phyloP scores from a whole-genome alignment of 2,329 filamentous ascomycete genomes.

The Xylariales sp. region DNA sequence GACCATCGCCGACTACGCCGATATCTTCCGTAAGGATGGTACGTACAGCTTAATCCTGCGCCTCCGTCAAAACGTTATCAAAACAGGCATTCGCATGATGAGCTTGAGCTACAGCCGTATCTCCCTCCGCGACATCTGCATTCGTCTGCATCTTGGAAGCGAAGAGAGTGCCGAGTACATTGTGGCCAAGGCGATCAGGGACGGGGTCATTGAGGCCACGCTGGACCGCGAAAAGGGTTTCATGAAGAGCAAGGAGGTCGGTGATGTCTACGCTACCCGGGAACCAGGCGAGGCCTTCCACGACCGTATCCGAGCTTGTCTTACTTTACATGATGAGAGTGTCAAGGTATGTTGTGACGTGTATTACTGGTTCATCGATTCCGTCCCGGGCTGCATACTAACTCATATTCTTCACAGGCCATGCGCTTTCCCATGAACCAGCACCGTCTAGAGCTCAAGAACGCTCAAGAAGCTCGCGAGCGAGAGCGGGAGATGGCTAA shows the following conservation, averaged over 20 bases:
- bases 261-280: slow-evolving; percentile 91
- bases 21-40: slow-evolving; percentile 85
- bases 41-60: slow-evolving; percentile 95
- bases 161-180: slow-evolving; percentile 99
- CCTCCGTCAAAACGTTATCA: slow-evolving; percentile 96
- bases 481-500: slow-evolving; percentile 95
- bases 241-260: slow-evolving; percentile 97
- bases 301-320: slow-evolving; percentile 87
- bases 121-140: slow-evolving; percentile 93
- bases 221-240: slow-evolving; percentile 91
- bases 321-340: slow-evolving; percentile 92
- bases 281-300: slow-evolving; percentile 98
- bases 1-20: slow-evolving; percentile 73
- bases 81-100: slow-evolving; percentile 99
- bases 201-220: slow-evolving; percentile 94
- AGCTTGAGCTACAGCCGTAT: slow-evolving; percentile 97
- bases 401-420: no score
- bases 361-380: no score
- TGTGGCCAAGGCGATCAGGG: slow-evolving; percentile 95
- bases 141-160: slow-evolving; percentile 85
- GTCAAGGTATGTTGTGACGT: slow-evolving; percentile 67
- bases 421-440: slow-evolving; percentile 99
- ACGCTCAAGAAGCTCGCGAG: slow-evolving; percentile 95
- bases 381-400: no score
- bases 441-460: slow-evolving; percentile 93